Evolutionary conservation across 306 rosid genomes (phyloP), one percentile per base, ranked within the genome.

Genomic region (Gillenia trifoliata): DNA sequence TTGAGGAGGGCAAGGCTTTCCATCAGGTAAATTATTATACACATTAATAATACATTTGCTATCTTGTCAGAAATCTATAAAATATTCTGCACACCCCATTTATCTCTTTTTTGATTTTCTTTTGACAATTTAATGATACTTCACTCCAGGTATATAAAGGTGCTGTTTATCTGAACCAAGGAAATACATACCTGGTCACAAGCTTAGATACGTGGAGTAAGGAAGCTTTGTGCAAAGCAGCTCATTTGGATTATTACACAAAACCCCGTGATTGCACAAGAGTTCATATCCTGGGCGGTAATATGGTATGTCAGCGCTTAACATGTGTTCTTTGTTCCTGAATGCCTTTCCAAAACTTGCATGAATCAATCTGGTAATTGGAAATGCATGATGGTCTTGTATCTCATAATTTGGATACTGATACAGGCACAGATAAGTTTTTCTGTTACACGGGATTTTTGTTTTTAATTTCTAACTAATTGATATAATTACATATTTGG

Each of bases 1-100:
- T 93, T 64, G 98, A 93, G 84, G 98, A 93, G 85, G 91, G 97
- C 94, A 91, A 70, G 85, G 96, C 91, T 80, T 93, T 93, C 85
- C 91, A 91, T 83, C 98, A 89, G 96, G 98, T 93, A 52, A 67
- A 52, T 40, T 49, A 28, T 20, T 6, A 13, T 63, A 64, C 55
- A 45, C 17, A n/a, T 33, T 59, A 9, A 12, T 22, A 16, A 2
- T 62, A 11, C 55, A 55, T 30, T 62, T 73, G 57, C 68, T 29
- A 62, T 33, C 61, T 30, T 54, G 10, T n/a, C n/a, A 33, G 33
- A 74, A 71, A 56, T 62, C 26, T 61, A 36, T 40, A 61, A 62
- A 3, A 54, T 75, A 57, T 6, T 64, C 33, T 33, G 52, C 30
- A 71, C 29, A 6, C 50, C 45, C 41, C 61, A 47, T 23, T 55